Conservation (phyloP, 2,329 filamentous ascomycete genomes). For the Diaporthe vexans region DNA sequence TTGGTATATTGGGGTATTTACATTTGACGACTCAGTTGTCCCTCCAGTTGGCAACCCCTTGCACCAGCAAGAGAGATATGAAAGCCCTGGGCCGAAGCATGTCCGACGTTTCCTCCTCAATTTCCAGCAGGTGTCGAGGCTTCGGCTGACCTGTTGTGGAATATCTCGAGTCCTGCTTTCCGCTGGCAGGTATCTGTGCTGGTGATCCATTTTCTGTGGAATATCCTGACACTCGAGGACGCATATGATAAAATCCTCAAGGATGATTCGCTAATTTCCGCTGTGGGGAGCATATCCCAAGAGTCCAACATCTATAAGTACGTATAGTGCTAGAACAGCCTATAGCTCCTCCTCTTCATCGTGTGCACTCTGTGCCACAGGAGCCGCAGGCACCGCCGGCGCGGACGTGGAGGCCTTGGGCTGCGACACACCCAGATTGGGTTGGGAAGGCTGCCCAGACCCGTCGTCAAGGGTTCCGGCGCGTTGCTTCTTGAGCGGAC, state of each 20-base stretch:
- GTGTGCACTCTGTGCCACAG: not conserved
- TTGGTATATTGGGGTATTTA: conserved; percentile 36
- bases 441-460: conserved; percentile 24
- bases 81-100: not conserved
- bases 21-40: not conserved
- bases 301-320: not conserved
- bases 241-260: not conserved
- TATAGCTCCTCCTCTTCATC: conserved; percentile 34
- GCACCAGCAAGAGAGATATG: not conserved
- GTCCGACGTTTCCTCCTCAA: not conserved
- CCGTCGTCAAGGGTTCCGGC: conserved; percentile 69
- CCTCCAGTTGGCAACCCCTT: not conserved
- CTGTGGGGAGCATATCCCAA: not conserved
- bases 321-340: not conserved
- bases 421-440: conserved; percentile 21
- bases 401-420: conserved; percentile 32
- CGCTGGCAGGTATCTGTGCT: not conserved
- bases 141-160: not conserved
- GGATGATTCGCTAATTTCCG: not conserved
- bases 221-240: not conserved
- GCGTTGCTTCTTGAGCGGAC: conserved; percentile 82
- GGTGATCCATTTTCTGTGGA: not conserved
- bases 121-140: not conserved
- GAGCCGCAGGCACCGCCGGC: conserved; percentile 28
- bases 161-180: not conserved